Evolutionary conservation across 805 yeast genomes (phyloP), one percentile per base, ranked within the genome.

Genomic region (Ogataea trehalophila): DNA sequence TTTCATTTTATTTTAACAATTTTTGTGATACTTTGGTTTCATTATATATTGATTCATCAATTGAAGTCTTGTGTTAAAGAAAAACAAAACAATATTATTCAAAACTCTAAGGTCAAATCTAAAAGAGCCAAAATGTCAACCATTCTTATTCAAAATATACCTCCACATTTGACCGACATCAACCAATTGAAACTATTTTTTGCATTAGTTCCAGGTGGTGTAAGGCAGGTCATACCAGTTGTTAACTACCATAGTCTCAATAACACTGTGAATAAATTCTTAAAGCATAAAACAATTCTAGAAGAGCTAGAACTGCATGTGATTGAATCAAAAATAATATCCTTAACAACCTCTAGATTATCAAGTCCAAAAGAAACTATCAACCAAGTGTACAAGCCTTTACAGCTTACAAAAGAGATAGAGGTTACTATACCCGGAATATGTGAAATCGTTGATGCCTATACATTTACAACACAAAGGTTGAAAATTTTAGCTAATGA

Each of bases 1-100:
- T 77, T 80, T 20, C 96, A 89, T 63, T 76, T 89, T 44, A 60
- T 80, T 0, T 67, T 85, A 65, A 73, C 86, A 2, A 46, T 83
- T 0, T 54, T 80, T 2, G 76, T 82, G 0, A 72, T 87, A 2
- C 55, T 70, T 0, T 70, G 78, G 66, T 79, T 85, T 49, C 86
- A 87, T 54, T 64, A 70, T 45, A 56, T 84, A 22, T 59, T 89
- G 8, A 55, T 76, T 1, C 64, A 69, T 39, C 96, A 90, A 58
- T 65, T 89, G 41, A 68, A 69, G 7, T 63, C 69, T 43, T 77
- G 75, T 53, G 73, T 77, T 26, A 68, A 68, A 37, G 73, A 81
- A 36, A 66, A 83, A 52, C 77, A 79, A 37, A 49, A 65, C 3
- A 71, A 69, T 48, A 56, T 79, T 41, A 49, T 64, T 33, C 58